Percentiles rank a stretch among this genome's conserved stretches.
These are phyloP conservation scores for Macroventuria anomochaeta DNA, from an alignment of 2,329 filamentous ascomycete species.

Conservation along the genomic window DNA sequence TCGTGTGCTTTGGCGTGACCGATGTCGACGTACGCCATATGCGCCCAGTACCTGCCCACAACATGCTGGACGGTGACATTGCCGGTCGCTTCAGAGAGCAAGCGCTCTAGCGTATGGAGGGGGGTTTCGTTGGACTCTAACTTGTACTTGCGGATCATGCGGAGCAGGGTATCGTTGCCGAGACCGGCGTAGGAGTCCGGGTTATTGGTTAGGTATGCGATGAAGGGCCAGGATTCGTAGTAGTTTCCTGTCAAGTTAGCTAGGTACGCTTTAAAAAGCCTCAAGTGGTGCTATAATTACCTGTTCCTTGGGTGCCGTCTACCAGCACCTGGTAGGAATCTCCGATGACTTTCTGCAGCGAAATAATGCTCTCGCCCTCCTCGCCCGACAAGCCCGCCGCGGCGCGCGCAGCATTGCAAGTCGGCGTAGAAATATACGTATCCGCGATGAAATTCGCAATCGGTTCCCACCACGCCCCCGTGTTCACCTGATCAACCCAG, in stretches of 20 bases:
- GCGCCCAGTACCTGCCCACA: slow-evolving; percentile 59
- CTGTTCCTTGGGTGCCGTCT: slow-evolving; percentile 51
- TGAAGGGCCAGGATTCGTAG: slow-evolving; percentile 60
- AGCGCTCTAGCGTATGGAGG: slow-evolving; percentile 55
- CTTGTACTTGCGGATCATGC: slow-evolving; percentile 51
- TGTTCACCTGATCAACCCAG: slow-evolving; percentile 52
- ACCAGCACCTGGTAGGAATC: slow-evolving; percentile 58
- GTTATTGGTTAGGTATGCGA: slow-evolving; percentile 58
- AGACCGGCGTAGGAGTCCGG: slow-evolving; percentile 50
- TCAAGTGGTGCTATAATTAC: too few relatives aligned
- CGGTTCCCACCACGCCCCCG: slow-evolving; percentile 61
- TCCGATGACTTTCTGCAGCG: slow-evolving; percentile 54
- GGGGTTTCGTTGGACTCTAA: slow-evolving; percentile 58
- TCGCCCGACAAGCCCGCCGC: slow-evolving; percentile 49
- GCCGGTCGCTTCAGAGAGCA: slow-evolving; percentile 40
- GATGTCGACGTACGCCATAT: slow-evolving; percentile 61
- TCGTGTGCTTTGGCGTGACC: slow-evolving; percentile 53
- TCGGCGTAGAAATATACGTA: slow-evolving; percentile 54
- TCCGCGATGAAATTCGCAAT: slow-evolving; percentile 59
- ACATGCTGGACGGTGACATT: slow-evolving; percentile 46
- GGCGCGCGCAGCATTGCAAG: slow-evolving; percentile 49
- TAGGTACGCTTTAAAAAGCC: too few relatives aligned
- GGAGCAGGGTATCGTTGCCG: slow-evolving; percentile 23
- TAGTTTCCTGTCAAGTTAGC: slow-evolving; percentile 53
- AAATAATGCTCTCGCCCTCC: slow-evolving; percentile 50